These are phyloP conservation scores for Tolypocladium pustulatum DNA, from an alignment of 2,329 filamentous ascomycete genomes.

Conservation along the genomic window DNA sequence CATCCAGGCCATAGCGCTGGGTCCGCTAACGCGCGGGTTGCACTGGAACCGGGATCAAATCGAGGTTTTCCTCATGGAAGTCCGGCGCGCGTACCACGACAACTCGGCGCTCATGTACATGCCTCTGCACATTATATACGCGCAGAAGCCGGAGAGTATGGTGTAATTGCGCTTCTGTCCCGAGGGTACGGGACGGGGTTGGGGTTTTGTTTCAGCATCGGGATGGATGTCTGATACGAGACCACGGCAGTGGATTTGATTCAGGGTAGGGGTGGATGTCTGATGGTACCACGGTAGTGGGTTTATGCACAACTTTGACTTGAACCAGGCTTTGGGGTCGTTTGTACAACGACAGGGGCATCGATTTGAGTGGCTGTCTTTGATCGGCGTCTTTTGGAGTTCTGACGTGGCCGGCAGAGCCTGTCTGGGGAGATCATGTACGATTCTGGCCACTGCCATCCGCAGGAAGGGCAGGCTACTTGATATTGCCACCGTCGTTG, in stretches of 20 bases:
- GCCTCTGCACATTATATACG: conserved; percentile 44
- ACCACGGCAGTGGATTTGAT: background rate
- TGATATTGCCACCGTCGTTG: background rate
- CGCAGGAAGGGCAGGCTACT: background rate
- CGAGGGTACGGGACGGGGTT: background rate
- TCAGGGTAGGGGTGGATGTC: background rate
- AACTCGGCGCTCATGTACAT: conserved; percentile 38
- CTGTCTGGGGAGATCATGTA: background rate
- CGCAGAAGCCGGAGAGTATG: conserved; percentile 32
- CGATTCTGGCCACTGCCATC: background rate
- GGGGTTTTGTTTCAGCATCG: background rate
- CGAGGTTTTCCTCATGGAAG: conserved; percentile 35
- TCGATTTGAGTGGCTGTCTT: background rate
- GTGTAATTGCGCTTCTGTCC: background rate
- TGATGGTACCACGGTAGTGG: background rate
- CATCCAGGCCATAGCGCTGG: conserved; percentile 39
- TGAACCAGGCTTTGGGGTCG: background rate
- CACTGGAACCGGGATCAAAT: conserved; percentile 37
- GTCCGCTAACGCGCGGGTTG: conserved; percentile 38
- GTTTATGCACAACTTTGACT: background rate
- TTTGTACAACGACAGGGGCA: background rate
- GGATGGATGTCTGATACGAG: background rate
- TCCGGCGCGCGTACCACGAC: conserved; percentile 37
- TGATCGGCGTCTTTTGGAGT: background rate
- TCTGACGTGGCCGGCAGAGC: background rate